phyloP scores from a whole-genome alignment of 805 yeast genomes.

The Blastobotrys parvus region DNA sequence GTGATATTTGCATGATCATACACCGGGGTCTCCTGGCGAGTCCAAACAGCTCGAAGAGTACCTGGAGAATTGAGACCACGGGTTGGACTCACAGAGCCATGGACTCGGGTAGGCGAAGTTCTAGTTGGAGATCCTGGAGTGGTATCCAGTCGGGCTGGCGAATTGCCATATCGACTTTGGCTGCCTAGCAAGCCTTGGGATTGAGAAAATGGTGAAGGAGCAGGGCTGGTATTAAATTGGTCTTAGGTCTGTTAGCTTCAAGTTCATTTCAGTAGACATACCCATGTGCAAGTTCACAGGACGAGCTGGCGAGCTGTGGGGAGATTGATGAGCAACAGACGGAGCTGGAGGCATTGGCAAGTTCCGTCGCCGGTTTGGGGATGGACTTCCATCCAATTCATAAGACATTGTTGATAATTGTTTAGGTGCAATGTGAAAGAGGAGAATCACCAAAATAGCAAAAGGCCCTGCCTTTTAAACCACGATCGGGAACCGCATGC shows the following conservation, averaged over 20 bases:
- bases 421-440: not conserved
- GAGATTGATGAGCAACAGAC: not conserved
- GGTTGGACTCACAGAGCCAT: slow-evolving; percentile 2
- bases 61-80: slow-evolving; percentile 13
- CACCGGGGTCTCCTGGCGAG: slow-evolving; percentile 63
- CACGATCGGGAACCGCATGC: not conserved
- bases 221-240: not conserved
- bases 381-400: not conserved
- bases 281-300: slow-evolving; percentile 1
- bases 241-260: not conserved
- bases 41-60: slow-evolving; percentile 59
- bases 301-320: not conserved
- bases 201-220: not conserved
- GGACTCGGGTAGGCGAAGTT: slow-evolving; percentile 3
- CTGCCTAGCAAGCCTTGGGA: not conserved
- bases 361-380: slow-evolving; percentile 1
- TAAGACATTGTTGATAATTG: not conserved
- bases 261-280: not conserved
- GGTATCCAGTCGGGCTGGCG: not conserved
- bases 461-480: too few species aligned
- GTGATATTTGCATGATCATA: slow-evolving; percentile 17
- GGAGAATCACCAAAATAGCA: not conserved
- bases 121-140: not conserved
- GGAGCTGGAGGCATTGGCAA: slow-evolving; percentile 1
- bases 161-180: not conserved